Conservation (phyloP, 139 green algal species). For the Picochlorum sp. region DNA sequence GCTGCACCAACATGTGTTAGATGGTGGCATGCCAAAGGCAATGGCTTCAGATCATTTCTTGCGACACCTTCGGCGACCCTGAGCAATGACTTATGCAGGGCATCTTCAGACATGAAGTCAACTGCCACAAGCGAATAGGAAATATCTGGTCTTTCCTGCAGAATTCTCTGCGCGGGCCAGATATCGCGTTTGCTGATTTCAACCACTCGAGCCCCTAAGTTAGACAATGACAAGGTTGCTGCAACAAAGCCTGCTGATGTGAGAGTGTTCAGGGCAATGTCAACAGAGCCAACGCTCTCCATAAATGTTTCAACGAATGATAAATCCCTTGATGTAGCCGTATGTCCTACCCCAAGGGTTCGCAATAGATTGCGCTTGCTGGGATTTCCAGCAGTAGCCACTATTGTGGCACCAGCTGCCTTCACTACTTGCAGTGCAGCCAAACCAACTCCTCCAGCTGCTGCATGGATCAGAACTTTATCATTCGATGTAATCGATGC, state of each 20-base stretch:
- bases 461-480: constrained; percentile 59
- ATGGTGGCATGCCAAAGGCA: constrained; percentile 36
- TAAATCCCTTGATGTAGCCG: constrained; percentile 47
- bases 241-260: constrained; percentile 82
- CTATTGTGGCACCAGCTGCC: constrained; percentile 22
- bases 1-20: constrained; percentile 46
- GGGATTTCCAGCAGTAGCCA: constrained; percentile 49
- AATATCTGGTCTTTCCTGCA: constrained; percentile 68
- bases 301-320: constrained; percentile 28
- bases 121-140: constrained; percentile 65
- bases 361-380: constrained; percentile 55
- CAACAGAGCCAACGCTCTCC: constrained; percentile 1
- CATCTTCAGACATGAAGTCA: constrained; percentile 72
- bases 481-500: constrained; percentile 12
- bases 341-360: constrained; percentile 29
- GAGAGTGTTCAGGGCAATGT: constrained; percentile 69
- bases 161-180: constrained; percentile 47
- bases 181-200: constrained; percentile 91
- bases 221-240: constrained; percentile 49
- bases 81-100: constrained; percentile 35
- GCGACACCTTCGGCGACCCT: constrained; percentile 30
- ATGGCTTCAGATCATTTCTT: constrained; percentile 30
- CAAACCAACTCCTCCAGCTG: constrained; percentile 69
- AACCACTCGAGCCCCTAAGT: constrained; percentile 49
- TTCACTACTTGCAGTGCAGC: constrained; percentile 52